Base-by-base conservation (phyloP, 2,329 filamentous ascomycete species). In the Aspergillus versicolor region DNA sequence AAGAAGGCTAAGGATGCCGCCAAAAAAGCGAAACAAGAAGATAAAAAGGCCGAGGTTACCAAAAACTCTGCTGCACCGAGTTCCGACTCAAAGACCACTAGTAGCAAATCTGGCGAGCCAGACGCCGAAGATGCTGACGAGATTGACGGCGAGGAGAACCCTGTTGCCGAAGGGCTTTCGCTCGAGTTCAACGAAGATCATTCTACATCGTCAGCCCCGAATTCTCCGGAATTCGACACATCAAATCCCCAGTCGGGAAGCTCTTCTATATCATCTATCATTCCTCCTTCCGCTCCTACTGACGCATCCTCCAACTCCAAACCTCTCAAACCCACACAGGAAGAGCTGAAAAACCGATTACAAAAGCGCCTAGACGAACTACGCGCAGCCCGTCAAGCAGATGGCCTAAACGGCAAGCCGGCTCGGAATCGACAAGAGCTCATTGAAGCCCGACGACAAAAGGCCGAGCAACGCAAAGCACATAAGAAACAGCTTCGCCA, bases 361-460 rank as follows among this genome's bases (percentile, higher is more conserved):
- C 87, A 89, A 56, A 89, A 90, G 65, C 89, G 87, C 61, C 92
- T 99, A 54, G 90, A 94, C 65, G 88, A 88, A 45, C 85, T 97
- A 49, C 89, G 93, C 58, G 89, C 90, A 9, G 87, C 87, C 24
- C 88, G 94, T 58, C 96, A 96, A 73, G 92, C 93, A 5, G 91
- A 95, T 65, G 91, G 89, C 5, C 82, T 87, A 1, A 87, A 95
- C 65, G 91, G 91, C 59, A 88, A 89, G 67, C 88, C 89, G 15
- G 90, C 93, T 56, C 87, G 89, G 62, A 96, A 91, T 59, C 86
- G 94, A 60, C 89, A 96, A 75, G 92, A 97, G 71, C 83, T 99
- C 12, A 91, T 99, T 66, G 94, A 97, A 75, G 85, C 90, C 44
- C 86, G 94, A 42, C 86, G 94, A 61, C 86, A 87, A 70, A 97